A percentile compares a stretch with the other conserved stretches of the same genome.
phyloP scores from a whole-genome alignment of 345 rosid species.

The Passiflora organensis region DNA sequence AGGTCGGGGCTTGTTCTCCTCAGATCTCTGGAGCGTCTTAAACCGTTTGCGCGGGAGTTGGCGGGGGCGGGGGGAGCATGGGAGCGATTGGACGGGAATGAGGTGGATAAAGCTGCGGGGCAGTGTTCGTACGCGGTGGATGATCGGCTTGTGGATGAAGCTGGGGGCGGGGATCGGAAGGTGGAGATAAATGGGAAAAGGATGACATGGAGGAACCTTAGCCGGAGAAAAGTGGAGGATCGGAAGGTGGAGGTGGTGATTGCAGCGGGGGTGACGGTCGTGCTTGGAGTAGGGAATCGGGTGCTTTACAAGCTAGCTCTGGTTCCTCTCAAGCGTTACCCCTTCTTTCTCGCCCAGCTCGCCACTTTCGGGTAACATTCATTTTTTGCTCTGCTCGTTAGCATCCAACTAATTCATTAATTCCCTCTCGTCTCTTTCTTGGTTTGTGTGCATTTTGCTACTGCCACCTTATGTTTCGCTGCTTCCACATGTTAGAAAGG shows the following conservation, averaged over 20 bases:
- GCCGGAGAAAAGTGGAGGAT: slow-evolving; percentile 6
- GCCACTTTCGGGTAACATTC: slow-evolving; percentile 79
- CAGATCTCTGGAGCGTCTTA: slow-evolving; percentile 28
- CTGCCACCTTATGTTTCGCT: no score
- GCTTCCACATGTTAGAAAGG: no score
- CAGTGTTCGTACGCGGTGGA: slow-evolving; percentile 40
- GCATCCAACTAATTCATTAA: no score
- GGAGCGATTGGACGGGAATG: slow-evolving; percentile 40
- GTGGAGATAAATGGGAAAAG: slow-evolving; percentile 13
- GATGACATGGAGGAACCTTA: no score
- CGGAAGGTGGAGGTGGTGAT: slow-evolving; percentile 43
- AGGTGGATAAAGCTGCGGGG: slow-evolving; percentile 15
- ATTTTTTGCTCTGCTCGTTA: background rate
- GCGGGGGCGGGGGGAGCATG: slow-evolving; percentile 14
- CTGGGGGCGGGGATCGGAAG: slow-evolving; percentile 21
- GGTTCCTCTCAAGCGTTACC: slow-evolving; percentile 80
- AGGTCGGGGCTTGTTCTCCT: slow-evolving; percentile 25
- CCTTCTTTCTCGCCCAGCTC: slow-evolving; percentile 95
- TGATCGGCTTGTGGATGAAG: slow-evolving; percentile 21
- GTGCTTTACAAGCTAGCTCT: slow-evolving; percentile 79
- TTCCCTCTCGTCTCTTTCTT: no score
- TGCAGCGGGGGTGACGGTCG: slow-evolving; percentile 74
- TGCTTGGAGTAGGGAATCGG: slow-evolving; percentile 82
- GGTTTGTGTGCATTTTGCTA: no score
- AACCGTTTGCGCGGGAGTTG: slow-evolving; percentile 25